phyloP scores from a whole-genome alignment of 2,329 filamentous ascomycete species.

The Colletotrichum lini region DNA sequence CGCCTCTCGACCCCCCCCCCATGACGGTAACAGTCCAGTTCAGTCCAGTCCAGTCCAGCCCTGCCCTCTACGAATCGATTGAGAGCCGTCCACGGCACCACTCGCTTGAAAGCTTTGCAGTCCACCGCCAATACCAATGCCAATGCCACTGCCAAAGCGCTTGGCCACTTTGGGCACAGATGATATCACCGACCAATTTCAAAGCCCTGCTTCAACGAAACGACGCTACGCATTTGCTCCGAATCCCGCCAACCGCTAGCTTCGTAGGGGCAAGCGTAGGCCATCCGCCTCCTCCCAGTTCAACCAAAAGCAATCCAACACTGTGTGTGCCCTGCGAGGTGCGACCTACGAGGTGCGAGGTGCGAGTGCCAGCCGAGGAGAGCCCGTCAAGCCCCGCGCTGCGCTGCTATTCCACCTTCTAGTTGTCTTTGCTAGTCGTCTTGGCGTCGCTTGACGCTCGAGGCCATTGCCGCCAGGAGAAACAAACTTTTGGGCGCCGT shows the following conservation, averaged over 20 bases:
- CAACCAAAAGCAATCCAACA: too few relatives aligned
- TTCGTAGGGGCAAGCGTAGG: too few relatives aligned
- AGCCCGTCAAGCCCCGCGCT: slow-evolving; percentile 7
- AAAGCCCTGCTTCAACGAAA: not conserved
- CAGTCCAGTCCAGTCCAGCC: too few relatives aligned
- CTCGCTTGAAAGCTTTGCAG: not conserved
- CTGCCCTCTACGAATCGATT: not conserved
- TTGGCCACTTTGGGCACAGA: not conserved
- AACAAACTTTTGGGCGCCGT: slow-evolving; percentile 4
- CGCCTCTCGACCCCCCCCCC: too few relatives aligned
- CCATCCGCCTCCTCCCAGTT: too few relatives aligned
- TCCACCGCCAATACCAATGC: not conserved
- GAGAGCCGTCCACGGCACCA: not conserved
- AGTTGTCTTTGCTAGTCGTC: slow-evolving; percentile 1
- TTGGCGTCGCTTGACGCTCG: slow-evolving; percentile 10
- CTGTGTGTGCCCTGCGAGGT: too few relatives aligned
- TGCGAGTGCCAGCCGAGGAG: slow-evolving; percentile 12
- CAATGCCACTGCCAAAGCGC: not conserved
- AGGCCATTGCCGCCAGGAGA: not conserved
- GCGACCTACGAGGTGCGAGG: too few relatives aligned
- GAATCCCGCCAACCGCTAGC: slow-evolving; percentile 14
- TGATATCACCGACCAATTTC: slow-evolving; percentile 31
- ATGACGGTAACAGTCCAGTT: too few relatives aligned
- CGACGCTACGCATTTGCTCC: slow-evolving; percentile 10
- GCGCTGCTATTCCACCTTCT: not conserved